Evolutionary conservation across 2,329 filamentous ascomycete genomes (phyloP).

Genomic region (Orbilia javanica): DNA sequence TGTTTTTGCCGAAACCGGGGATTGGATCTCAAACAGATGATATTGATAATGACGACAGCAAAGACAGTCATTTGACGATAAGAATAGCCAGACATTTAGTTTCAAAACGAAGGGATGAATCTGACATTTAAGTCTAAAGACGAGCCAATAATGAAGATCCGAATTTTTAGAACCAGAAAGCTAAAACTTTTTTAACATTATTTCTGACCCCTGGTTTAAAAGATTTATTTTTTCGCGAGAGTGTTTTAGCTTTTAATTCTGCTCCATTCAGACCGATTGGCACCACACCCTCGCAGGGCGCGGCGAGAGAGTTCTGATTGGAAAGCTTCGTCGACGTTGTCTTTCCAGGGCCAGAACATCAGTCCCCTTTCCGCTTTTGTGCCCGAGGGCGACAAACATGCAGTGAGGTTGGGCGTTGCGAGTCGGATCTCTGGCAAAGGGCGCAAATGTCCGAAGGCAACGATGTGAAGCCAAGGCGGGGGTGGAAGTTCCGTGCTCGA

Average conservation of each 20-base stretch:
- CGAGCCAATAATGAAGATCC: conserved; percentile 20
- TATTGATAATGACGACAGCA: conserved; percentile 32
- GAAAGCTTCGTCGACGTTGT: conserved; percentile 38
- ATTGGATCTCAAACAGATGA: conserved; percentile 33
- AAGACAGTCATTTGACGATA: conserved; percentile 28
- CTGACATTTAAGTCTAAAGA: conserved; percentile 11
- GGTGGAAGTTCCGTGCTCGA: conserved; percentile 26
- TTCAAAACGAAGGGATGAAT: conserved; percentile 38
- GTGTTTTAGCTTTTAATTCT: conserved; percentile 36
- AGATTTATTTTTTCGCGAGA: conserved; percentile 24
- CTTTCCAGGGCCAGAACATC: conserved; percentile 31
- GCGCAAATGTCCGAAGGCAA: conserved; percentile 27
- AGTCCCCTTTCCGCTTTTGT: conserved; percentile 38
- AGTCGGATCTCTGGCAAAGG: conserved; percentile 33
- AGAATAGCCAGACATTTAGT: conserved; percentile 29
- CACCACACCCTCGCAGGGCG: conserved; percentile 41
- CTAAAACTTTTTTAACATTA: conserved; percentile 11
- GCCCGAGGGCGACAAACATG: conserved; percentile 36
- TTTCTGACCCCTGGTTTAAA: background rate
- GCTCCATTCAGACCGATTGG: conserved; percentile 23
- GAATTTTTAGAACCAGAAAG: conserved; percentile 24
- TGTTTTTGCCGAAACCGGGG: conserved; percentile 44
- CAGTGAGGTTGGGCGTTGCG: conserved; percentile 31
- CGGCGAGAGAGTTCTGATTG: conserved; percentile 36
- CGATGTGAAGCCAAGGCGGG: conserved; percentile 43